Evolutionary conservation across 257 asterid species (phyloP).

Genomic region (Petrea volubilis): DNA sequence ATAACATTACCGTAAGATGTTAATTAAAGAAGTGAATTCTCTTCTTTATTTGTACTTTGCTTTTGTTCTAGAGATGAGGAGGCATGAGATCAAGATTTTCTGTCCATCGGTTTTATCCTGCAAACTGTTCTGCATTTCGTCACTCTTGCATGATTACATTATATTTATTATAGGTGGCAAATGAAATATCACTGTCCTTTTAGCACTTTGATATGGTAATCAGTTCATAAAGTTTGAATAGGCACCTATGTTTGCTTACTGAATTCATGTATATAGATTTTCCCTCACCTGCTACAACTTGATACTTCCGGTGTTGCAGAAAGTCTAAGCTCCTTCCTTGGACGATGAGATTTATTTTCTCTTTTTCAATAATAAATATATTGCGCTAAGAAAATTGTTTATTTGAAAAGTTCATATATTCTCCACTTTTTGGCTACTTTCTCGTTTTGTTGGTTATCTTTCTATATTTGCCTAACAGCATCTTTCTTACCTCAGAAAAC

Average conservation of each 20-base stretch:
- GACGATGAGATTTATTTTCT: background rate
- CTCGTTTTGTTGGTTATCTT: conserved; percentile 20
- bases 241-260: background rate
- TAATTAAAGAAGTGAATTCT: conserved; percentile 8
- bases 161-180: background rate
- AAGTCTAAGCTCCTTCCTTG: background rate
- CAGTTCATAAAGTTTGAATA: conserved; percentile 1
- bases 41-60: conserved; percentile 15
- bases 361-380: background rate
- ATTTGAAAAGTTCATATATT: conserved; percentile 8
- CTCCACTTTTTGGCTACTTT: conserved; percentile 8
- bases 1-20: conserved; percentile 83
- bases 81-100: conserved; percentile 9
- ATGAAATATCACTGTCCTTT: conserved; percentile 4
- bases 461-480: conserved; percentile 9
- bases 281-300: background rate
- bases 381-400: background rate
- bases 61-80: conserved; percentile 7
- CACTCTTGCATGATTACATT: background rate
- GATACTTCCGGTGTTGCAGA: conserved; percentile 8
- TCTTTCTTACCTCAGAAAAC: conserved; percentile 27
- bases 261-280: background rate
- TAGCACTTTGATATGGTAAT: conserved; percentile 3
- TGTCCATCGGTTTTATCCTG: background rate
- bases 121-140: conserved; percentile 1